Conservation (phyloP, 1,284 basidiomycete genomes). For the Peniophora sp. region DNA sequence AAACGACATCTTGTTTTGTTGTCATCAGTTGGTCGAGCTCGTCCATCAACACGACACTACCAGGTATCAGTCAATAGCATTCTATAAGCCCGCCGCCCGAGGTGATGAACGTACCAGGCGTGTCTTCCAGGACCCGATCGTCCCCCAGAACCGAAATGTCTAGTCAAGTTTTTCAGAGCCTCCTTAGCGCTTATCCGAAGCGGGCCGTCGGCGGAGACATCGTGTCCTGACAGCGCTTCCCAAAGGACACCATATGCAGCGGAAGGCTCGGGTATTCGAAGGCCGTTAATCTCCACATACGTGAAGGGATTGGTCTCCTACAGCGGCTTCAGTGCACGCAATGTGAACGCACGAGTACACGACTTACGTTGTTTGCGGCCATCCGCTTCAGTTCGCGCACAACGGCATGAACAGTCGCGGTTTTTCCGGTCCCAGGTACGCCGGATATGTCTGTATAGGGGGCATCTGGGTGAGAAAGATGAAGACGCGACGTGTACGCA, state of each 20-base stretch:
- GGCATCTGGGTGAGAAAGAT: neutral
- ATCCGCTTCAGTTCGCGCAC: slow-evolving; percentile 83
- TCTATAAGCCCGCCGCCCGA: neutral
- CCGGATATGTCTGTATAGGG: slow-evolving; percentile 79
- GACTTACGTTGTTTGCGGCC: slow-evolving; percentile 68
- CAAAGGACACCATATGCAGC: slow-evolving; percentile 86
- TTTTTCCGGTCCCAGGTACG: slow-evolving; percentile 97
- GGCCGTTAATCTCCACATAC: slow-evolving; percentile 97
- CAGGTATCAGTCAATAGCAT: neutral
- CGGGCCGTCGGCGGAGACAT: slow-evolving; percentile 52
- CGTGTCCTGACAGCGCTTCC: slow-evolving; percentile 79
- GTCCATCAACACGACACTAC: slow-evolving; percentile 94
- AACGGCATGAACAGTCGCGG: slow-evolving; percentile 92
- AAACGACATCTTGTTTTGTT: slow-evolving; percentile 94
- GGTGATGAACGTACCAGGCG: slow-evolving; percentile 45
- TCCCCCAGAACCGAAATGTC: slow-evolving; percentile 49
- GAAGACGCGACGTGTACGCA: neutral
- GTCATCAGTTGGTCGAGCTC: slow-evolving; percentile 97
- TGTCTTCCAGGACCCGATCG: slow-evolving; percentile 59
- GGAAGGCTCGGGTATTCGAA: slow-evolving; percentile 83
- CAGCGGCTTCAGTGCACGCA: neutral
- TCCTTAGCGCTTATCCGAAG: slow-evolving; percentile 64
- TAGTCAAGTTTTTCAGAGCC: slow-evolving; percentile 57
- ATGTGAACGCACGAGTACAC: neutral
- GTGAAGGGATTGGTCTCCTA: slow-evolving; percentile 91